Evolutionary conservation across 2,329 filamentous ascomycete genomes (phyloP).

Genomic region (Alternaria longipes): DNA sequence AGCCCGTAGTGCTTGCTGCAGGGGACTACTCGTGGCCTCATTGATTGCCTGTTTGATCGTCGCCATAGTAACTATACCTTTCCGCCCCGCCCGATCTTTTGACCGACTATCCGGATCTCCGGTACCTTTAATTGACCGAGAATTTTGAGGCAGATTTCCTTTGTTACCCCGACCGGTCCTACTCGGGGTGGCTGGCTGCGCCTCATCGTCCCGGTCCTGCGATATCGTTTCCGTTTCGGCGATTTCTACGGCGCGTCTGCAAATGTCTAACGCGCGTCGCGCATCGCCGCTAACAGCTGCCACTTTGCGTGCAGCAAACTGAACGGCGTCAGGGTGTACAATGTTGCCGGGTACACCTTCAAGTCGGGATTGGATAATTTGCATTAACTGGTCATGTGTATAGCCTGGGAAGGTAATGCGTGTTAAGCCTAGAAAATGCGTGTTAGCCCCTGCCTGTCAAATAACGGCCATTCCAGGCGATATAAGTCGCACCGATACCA

Average conservation of each 20-base stretch:
- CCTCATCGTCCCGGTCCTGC: constrained; percentile 44
- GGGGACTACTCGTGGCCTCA: constrained; percentile 90
- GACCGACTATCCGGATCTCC: constrained; percentile 31
- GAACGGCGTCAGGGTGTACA: constrained; percentile 90
- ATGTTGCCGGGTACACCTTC: constrained; percentile 88
- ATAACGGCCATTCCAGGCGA: constrained; percentile 29
- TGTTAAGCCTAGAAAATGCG: constrained; percentile 69
- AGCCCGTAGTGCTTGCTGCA: constrained; percentile 86
- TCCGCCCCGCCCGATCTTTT: constrained; percentile 43
- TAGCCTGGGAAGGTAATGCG: constrained; percentile 98
- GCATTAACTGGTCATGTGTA: constrained; percentile 96
- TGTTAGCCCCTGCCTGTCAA: constrained; percentile 41
- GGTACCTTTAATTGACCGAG: constrained; percentile 31
- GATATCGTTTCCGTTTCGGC: constrained; percentile 75
- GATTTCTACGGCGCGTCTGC: constrained; percentile 91
- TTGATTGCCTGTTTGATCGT: constrained; percentile 95
- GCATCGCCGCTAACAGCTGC: constrained; percentile 96
- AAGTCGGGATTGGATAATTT: constrained; percentile 93
- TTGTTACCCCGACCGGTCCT: constrained; percentile 59
- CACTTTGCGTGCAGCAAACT: constrained; percentile 96
- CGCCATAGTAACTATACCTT: constrained; percentile 80
- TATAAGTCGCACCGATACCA: constrained; percentile 27
- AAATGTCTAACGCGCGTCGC: constrained; percentile 91
- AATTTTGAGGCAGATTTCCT: constrained; percentile 28
- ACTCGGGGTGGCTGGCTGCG: constrained; percentile 68